Conservation (phyloP, 2,329 filamentous ascomycete species). For the Ophiocordyceps polyrhachis-furcata region DNA sequence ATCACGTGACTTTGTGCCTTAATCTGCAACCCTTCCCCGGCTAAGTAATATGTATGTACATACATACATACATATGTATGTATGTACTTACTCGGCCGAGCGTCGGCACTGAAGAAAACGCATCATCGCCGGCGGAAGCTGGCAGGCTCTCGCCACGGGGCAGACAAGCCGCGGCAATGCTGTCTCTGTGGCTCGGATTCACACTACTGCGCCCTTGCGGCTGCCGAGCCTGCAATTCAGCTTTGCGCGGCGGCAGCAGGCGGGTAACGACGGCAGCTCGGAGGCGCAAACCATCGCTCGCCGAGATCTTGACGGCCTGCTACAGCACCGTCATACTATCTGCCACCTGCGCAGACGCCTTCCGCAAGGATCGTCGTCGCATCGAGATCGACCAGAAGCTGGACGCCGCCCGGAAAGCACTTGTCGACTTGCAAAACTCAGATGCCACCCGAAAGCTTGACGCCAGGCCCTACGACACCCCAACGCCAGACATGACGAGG, state of each 20-base stretch:
- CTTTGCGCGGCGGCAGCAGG: slow-evolving; percentile 27
- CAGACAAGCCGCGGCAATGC: slow-evolving; percentile 33
- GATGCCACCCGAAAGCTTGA: background rate
- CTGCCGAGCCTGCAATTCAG: slow-evolving; percentile 41
- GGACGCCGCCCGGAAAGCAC: slow-evolving; percentile 29
- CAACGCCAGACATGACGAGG: slow-evolving; percentile 5
- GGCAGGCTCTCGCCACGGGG: background rate
- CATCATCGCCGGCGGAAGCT: background rate
- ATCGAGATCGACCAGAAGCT: slow-evolving; percentile 44
- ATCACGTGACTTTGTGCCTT: background rate
- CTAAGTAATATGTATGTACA: too few species aligned
- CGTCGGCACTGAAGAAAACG: background rate
- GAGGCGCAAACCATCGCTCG: slow-evolving; percentile 28
- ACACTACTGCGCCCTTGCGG: slow-evolving; percentile 43
- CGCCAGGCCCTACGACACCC: background rate
- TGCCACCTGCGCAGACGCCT: slow-evolving; percentile 43
- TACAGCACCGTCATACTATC: slow-evolving; percentile 51
- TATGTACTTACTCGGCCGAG: too few species aligned
- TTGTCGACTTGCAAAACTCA: slow-evolving; percentile 20
- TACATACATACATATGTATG: too few species aligned
- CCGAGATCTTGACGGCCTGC: slow-evolving; percentile 43
- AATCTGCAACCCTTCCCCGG: too few species aligned
- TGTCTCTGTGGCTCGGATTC: slow-evolving; percentile 48
- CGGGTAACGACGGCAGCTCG: slow-evolving; percentile 29
- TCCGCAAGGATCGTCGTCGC: slow-evolving; percentile 36